These are phyloP conservation scores for Citrus reticulata DNA, from an alignment of 345 rosid species.

Conservation along the genomic window DNA sequence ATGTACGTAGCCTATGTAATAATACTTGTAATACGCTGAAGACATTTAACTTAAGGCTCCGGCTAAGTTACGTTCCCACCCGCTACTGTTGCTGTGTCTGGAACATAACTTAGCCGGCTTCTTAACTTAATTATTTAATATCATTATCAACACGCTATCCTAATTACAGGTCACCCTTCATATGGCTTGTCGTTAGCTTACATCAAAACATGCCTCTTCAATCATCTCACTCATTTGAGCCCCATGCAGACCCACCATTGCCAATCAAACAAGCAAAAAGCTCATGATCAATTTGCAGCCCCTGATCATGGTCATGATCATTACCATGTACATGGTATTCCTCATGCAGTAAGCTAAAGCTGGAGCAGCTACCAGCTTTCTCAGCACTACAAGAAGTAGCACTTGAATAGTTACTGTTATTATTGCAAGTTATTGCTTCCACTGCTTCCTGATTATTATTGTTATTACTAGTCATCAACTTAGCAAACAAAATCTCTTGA, in stretches of 20 bases:
- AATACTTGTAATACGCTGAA: too few species aligned
- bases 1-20: too few species aligned
- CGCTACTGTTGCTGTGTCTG: too few species aligned
- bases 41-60: too few species aligned
- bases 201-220: too few species aligned
- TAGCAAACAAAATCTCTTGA: constrained; percentile 37
- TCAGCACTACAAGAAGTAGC: constrained; percentile 18
- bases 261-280: constrained; percentile 63
- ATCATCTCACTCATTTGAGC: not conserved
- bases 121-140: too few species aligned
- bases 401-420: too few species aligned
- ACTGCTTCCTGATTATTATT: not conserved
- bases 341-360: constrained; percentile 20
- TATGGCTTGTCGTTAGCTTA: too few species aligned
- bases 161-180: too few species aligned
- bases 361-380: not conserved
- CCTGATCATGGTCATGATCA: constrained; percentile 28
- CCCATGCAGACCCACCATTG: constrained; percentile 43
- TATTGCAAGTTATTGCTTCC: constrained; percentile 2
- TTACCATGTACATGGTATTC: constrained; percentile 5
- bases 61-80: too few species aligned
- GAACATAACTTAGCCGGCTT: too few species aligned
- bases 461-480: not conserved
- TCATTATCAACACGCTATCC: too few species aligned
- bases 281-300: constrained; percentile 58